These are phyloP conservation scores for Lathyrus oleraceus DNA, from an alignment of 306 rosid species.

Conservation along the genomic window DNA sequence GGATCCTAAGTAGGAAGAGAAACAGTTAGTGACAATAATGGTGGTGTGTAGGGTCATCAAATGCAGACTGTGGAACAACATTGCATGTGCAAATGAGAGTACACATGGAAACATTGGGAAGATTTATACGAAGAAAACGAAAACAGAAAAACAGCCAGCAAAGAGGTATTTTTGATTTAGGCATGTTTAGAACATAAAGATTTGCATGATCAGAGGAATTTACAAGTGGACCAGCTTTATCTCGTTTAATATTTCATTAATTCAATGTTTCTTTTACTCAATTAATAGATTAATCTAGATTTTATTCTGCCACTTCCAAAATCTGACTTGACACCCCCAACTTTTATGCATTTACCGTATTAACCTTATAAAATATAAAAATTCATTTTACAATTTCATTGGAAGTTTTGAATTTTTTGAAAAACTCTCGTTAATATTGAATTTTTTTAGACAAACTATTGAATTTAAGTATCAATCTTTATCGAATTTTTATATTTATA, in stretches of 20 bases:
- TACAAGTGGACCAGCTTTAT: slow-evolving; percentile 11
- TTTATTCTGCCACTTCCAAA: too few relatives aligned
- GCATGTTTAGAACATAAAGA: slow-evolving; percentile 36
- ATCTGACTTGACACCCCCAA: too few relatives aligned
- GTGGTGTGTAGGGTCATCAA: slow-evolving; percentile 43
- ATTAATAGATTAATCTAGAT: too few relatives aligned
- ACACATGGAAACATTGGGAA: slow-evolving; percentile 45
- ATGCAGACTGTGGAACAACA: slow-evolving; percentile 37
- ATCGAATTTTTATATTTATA: too few relatives aligned
- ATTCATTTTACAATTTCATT: too few relatives aligned
- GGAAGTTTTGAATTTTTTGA: too few relatives aligned
- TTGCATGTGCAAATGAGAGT: slow-evolving; percentile 59
- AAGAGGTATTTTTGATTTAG: slow-evolving; percentile 29
- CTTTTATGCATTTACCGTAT: too few relatives aligned
- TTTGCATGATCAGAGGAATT: slow-evolving; percentile 45
- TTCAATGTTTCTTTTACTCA: not conserved
- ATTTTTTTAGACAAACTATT: too few relatives aligned
- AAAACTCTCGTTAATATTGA: too few relatives aligned
- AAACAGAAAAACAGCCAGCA: slow-evolving; percentile 11
- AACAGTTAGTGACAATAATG: slow-evolving; percentile 52
- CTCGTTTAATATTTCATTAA: not conserved
- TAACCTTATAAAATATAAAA: too few relatives aligned
- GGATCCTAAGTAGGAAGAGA: slow-evolving; percentile 54
- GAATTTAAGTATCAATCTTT: too few relatives aligned
- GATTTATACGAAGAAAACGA: not conserved